Base-by-base conservation (phyloP, 306 rosid genomes). In the Ormosia emarginata region DNA sequence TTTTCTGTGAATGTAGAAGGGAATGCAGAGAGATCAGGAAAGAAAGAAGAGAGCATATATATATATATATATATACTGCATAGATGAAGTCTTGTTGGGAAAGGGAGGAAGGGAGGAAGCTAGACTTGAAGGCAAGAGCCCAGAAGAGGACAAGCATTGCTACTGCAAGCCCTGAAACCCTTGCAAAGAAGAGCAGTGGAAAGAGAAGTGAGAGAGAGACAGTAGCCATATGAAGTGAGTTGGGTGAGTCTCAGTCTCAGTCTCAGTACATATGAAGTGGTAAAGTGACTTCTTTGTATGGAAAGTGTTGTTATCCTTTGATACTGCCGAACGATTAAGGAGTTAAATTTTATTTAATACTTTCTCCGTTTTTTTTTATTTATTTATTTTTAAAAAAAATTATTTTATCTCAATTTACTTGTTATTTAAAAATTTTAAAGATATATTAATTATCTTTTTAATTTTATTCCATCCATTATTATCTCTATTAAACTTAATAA, bases 101-200 rank as follows among this genome's bases (percentile, higher is more conserved):
- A 67, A 89, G 84, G 12, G 93, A 85, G 70, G 50, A 78, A 87
- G 82, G 79, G 50, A 85, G 87, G 74, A 95, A 95, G 90, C 91
- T 93, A 14, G 98, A 88, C 9, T 85, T 86, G 91, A 92, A 95
- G 43, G 85, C 41, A 15, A 88, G 44, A 40, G 89, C 90, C 99
- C 99, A 95, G 5, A 89, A 86, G 18, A 87, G 58, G n/a, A 93
- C 90, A 52, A 95, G 83, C 1, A 47, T 39, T 43, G 96, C 92
- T 0, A 93, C 95, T 29, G 79, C 40, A 58, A 95, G 79, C 2
- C 89, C 97, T 11, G 86, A 82, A 50, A 92, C 7, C 73, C 97
- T 90, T 44, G 95, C 94, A 46, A 91, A 79, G 59, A 93, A 79
- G 52, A 91, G 90, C 3, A 89, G 75, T 0, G 24, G 1, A 13